phyloP scores from a whole-genome alignment of 2,329 filamentous ascomycete genomes.

The Trichoderma atroviride region DNA sequence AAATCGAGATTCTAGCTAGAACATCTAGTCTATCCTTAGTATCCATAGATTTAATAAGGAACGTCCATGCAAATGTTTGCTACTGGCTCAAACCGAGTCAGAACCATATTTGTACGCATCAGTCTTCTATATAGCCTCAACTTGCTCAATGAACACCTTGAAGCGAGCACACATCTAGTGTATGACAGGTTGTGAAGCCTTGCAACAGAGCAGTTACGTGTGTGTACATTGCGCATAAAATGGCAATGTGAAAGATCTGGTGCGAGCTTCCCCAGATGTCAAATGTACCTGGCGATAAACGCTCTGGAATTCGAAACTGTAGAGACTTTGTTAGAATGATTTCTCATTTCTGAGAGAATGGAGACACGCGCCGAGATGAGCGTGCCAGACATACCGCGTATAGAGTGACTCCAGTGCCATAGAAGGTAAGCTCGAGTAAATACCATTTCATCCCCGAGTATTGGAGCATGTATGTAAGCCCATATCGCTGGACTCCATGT shows the following conservation, averaged over 20 bases:
- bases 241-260: conserved; percentile 14
- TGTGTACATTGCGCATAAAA: conserved; percentile 13
- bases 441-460: conserved; percentile 18
- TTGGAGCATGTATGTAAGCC: conserved; percentile 16
- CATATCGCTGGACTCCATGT: conserved; percentile 14
- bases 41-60: not conserved
- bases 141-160: conserved; percentile 2
- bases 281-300: conserved; percentile 1
- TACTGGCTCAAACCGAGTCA: too few species aligned
- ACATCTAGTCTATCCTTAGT: too few species aligned
- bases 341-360: not conserved
- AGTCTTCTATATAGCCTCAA: not conserved
- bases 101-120: not conserved
- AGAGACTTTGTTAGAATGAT: not conserved
- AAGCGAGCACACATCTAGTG: conserved; percentile 6
- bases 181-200: conserved; percentile 11
- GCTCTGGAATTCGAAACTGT: conserved; percentile 11
- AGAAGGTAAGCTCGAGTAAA: conserved; percentile 4
- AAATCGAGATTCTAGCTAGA: too few species aligned
- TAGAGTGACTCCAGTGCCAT: not conserved
- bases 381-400: conserved; percentile 4
- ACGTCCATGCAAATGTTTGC: not conserved
- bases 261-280: conserved; percentile 10
- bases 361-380: not conserved
- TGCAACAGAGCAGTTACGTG: conserved; percentile 7